These are phyloP conservation scores for Phyllosticta capitalensis DNA, from an alignment of 2,329 filamentous ascomycete species.

Conservation along the genomic window DNA sequence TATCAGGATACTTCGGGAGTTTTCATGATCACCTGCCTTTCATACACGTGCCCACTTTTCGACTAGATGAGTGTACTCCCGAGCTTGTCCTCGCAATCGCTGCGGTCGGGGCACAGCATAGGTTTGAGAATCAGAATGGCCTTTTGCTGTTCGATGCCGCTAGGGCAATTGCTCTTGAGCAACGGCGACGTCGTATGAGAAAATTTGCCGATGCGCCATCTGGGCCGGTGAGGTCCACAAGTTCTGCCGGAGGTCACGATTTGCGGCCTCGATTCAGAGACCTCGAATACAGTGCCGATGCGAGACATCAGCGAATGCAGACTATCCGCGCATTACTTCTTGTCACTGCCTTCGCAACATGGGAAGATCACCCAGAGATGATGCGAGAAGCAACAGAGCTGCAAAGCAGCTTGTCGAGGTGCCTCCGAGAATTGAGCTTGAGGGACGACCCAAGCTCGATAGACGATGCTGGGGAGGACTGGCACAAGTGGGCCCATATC, in stretches of 20 bases:
- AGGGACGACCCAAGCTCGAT: constrained; percentile 14
- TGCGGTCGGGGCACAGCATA: constrained; percentile 25
- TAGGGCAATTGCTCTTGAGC: constrained; percentile 22
- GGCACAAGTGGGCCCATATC: constrained; percentile 22
- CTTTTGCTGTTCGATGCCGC: constrained; percentile 22
- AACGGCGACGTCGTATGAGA: constrained; percentile 16
- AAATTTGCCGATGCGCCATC: constrained; percentile 18
- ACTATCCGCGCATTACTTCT: constrained; percentile 22
- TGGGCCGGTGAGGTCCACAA: neutral
- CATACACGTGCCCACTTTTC: constrained; percentile 24
- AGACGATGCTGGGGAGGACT: constrained; percentile 17
- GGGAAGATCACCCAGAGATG: constrained; percentile 21
- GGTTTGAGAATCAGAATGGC: constrained; percentile 23
- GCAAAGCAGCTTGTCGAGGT: constrained; percentile 20
- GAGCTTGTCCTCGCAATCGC: constrained; percentile 25
- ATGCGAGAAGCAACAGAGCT: constrained; percentile 23
- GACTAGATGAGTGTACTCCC: constrained; percentile 21
- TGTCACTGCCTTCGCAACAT: constrained; percentile 23
- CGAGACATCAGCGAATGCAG: constrained; percentile 20
- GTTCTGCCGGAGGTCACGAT: constrained; percentile 14
- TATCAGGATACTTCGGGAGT: constrained; percentile 22
- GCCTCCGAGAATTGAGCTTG: constrained; percentile 21
- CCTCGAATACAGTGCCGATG: constrained; percentile 10
- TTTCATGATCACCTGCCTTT: constrained; percentile 27
- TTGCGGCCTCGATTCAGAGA: constrained; percentile 12